Evolutionary conservation across 352 stramenopile species (phyloP).

Genomic region (Phytophthora aleatoria): DNA sequence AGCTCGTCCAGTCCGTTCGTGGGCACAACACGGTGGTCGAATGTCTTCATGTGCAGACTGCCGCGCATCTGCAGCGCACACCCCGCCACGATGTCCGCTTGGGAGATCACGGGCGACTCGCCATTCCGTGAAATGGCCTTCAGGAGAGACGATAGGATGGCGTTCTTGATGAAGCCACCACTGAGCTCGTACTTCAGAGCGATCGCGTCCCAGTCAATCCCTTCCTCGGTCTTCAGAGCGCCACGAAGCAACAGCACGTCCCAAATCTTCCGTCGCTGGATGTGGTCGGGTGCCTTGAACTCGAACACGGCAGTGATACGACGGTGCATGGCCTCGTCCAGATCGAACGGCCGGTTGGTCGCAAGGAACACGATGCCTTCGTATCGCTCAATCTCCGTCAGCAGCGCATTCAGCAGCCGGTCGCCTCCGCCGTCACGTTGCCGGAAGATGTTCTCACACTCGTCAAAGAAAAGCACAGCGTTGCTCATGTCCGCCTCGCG

Average conservation of each 20-base stretch:
- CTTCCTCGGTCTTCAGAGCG: slow-evolving; percentile 53
- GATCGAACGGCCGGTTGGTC: slow-evolving; percentile 87
- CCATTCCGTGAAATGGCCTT: slow-evolving; percentile 71
- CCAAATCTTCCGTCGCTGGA: slow-evolving; percentile 87
- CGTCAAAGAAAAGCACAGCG: slow-evolving; percentile 90
- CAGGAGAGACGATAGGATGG: slow-evolving; percentile 83
- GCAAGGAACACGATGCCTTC: slow-evolving; percentile 90
- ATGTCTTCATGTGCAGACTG: slow-evolving; percentile 90
- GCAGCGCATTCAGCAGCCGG: slow-evolving; percentile 77
- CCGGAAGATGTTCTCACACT: slow-evolving; percentile 90
- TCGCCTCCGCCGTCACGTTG: slow-evolving; percentile 84
- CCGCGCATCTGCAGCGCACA: slow-evolving; percentile 89
- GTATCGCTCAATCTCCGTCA: slow-evolving; percentile 90
- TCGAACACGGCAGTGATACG: slow-evolving; percentile 90
- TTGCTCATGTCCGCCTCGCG: slow-evolving; percentile 91
- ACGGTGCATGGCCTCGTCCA: slow-evolving; percentile 91
- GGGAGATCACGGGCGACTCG: slow-evolving; percentile 65
- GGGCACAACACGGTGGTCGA: slow-evolving; percentile 85
- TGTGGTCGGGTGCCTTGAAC: slow-evolving; percentile 85
- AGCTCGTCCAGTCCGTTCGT: slow-evolving; percentile 75
- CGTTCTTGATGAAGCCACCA: slow-evolving; percentile 92
- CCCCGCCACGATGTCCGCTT: slow-evolving; percentile 78
- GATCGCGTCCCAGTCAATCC: slow-evolving; percentile 87
- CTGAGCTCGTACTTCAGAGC: slow-evolving; percentile 89
- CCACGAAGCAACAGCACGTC: slow-evolving; percentile 64